These are phyloP conservation scores for Musa balbisiana DNA, from an alignment of 202 grass and related monocot genomes.

Conservation along the genomic window DNA sequence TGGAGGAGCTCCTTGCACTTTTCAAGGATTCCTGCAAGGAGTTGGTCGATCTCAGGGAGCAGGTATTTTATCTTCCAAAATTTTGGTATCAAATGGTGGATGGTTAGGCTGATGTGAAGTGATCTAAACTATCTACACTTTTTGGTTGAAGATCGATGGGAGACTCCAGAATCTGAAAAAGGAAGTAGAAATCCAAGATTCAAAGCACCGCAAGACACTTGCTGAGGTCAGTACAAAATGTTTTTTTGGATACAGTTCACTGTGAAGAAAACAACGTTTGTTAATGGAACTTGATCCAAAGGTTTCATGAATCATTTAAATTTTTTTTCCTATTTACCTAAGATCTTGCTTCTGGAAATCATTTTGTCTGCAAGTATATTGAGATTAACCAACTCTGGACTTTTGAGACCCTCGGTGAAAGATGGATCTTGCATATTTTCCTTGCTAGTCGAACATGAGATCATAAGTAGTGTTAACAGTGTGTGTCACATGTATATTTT, in stretches of 20 bases:
- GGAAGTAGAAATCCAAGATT: conserved; percentile 77
- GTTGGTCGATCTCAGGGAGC: conserved; percentile 73
- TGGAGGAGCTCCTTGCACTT: conserved; percentile 72
- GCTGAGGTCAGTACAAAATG: conserved; percentile 46
- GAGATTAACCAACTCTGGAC: not conserved
- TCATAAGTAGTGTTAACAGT: not conserved
- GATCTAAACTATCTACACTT: conserved; percentile 5
- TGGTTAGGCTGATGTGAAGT: conserved; percentile 16
- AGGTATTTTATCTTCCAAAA: conserved; percentile 35
- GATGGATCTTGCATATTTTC: not conserved
- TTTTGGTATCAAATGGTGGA: not conserved
- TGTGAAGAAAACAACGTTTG: not conserved
- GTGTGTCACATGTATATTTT: too few relatives aligned
- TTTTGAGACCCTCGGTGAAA: not conserved
- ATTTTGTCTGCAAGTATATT: not conserved
- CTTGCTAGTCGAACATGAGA: not conserved
- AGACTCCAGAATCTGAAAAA: conserved; percentile 94
- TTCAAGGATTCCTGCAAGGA: conserved; percentile 99
- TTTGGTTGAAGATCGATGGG: conserved; percentile 60
- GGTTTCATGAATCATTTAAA: too few relatives aligned
- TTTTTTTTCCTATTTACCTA: not conserved
- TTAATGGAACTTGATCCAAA: not conserved
- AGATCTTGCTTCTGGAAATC: not conserved
- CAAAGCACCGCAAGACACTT: conserved; percentile 88
- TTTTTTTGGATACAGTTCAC: not conserved